Percentiles rank a stretch among this genome's conserved stretches.
These are phyloP conservation scores for Cordia subcordata DNA, from an alignment of 257 asterid genomes.

Conservation along the genomic window DNA sequence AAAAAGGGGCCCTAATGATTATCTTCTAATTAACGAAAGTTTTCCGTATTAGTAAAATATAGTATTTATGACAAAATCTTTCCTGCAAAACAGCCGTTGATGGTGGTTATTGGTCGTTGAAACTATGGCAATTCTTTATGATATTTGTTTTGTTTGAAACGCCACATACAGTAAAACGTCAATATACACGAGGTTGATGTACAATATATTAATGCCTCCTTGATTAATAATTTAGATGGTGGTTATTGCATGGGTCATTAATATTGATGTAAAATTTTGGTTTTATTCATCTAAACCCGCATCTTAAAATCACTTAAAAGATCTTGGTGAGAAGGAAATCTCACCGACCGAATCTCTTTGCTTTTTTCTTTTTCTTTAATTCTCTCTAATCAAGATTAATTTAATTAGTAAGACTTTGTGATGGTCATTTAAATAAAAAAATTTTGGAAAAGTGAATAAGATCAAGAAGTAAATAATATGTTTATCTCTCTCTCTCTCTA, in stretches of 20 bases:
- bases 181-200: background rate
- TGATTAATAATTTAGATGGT: background rate
- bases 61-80: constrained; percentile 10
- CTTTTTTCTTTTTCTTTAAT: background rate
- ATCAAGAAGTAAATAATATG: too few relatives aligned
- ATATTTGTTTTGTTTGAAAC: too few relatives aligned
- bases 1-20: background rate
- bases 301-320: background rate
- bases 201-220: background rate
- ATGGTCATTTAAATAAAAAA: too few relatives aligned
- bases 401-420: too few relatives aligned
- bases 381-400: too few relatives aligned
- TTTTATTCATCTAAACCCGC: background rate
- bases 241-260: background rate
- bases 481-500: too few relatives aligned
- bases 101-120: constrained; percentile 59
- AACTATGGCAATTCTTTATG: constrained; percentile 1
- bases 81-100: constrained; percentile 43
- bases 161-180: background rate
- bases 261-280: background rate
- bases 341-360: background rate
- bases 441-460: too few relatives aligned
- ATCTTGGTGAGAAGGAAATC: background rate
- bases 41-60: constrained; percentile 12
- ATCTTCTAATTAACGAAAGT: background rate